phyloP scores from a whole-genome alignment of 345 rosid species.

The Acer saccharum region DNA sequence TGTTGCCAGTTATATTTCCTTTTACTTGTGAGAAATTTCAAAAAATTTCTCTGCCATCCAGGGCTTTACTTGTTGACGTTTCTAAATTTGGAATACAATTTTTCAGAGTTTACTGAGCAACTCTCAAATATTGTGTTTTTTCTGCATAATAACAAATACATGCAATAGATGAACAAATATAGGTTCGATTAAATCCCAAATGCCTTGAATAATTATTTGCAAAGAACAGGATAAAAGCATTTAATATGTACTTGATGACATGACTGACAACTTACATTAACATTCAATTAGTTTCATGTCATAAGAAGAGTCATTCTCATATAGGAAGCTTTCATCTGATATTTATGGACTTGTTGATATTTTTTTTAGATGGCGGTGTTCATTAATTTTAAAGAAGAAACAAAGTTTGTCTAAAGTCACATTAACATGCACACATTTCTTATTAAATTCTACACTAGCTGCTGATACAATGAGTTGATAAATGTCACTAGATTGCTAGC shows the following conservation, averaged over 20 bases:
- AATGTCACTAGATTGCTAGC: neutral
- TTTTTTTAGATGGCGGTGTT: neutral
- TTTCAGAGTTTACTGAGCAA: neutral
- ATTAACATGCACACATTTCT: neutral
- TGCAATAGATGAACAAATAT: neutral
- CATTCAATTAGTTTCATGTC: neutral
- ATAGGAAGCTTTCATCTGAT: neutral
- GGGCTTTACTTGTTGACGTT: neutral
- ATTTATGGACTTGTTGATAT: neutral
- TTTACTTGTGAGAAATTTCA: neutral
- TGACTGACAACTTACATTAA: neutral
- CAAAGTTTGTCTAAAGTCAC: neutral
- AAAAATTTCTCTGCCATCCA: neutral
- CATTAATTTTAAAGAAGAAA: neutral
- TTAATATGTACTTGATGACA: neutral
- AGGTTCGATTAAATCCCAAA: neutral
- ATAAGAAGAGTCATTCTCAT: conserved; percentile 16
- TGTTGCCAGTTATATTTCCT: neutral
- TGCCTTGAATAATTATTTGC: neutral
- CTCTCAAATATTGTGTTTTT: neutral
- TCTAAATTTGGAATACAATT: neutral
- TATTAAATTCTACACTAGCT: neutral
- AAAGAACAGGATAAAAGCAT: conserved; percentile 10
- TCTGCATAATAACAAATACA: conserved; percentile 1
- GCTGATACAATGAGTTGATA: conserved; percentile 2